Evolutionary conservation across 2,329 filamentous ascomycete species (phyloP), one percentile per base, ranked within the genome.

Genomic region (Aspergillus tamarii): DNA sequence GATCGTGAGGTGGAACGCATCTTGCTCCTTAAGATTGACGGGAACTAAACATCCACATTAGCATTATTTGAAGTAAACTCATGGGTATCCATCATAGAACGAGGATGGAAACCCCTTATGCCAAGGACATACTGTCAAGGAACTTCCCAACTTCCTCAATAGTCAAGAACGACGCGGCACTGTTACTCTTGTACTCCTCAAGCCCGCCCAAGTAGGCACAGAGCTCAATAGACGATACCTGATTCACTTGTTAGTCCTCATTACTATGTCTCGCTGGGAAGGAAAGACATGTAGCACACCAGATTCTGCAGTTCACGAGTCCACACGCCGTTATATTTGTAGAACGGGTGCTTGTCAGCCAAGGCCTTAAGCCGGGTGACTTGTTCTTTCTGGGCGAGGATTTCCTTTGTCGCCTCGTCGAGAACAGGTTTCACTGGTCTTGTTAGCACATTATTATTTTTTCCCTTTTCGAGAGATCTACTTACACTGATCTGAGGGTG

Each of bases 251-350:
- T 62, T 32, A 59, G 56, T 45, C 12, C 11, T 41, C n/a, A 11
- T 32, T 23, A 32, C 16, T 2, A 21, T 52, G 10, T 12, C 7
- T 39, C 19, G 16, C 39, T 46, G 26, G 26, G 12, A 56, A 23
- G 8, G 3, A 57, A 5, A 7, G 16, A 46, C 6, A 9, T 16
- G 6, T 3, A 30, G 9, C 81, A 85, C 85, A 86, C 87, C 52
- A 92, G 87, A 76, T 92, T 92, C 78, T 98, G 94, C 60, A 97
- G 82, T 73, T 91, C 88, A 63, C 92, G 88, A 32, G 88, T 87
- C 95, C 95, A 99, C 76, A 93, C 88, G 62, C 84, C 83, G 79
- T 97, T 97, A 83, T 96, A 97, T 86, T 97, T 97, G 88, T 98
- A 99, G 84, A 98, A 99, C 0, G 95, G 94, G 73, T 96, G 90